Conservation (phyloP, 2,329 filamentous ascomycete genomes). For the Diplodia intermedia region DNA sequence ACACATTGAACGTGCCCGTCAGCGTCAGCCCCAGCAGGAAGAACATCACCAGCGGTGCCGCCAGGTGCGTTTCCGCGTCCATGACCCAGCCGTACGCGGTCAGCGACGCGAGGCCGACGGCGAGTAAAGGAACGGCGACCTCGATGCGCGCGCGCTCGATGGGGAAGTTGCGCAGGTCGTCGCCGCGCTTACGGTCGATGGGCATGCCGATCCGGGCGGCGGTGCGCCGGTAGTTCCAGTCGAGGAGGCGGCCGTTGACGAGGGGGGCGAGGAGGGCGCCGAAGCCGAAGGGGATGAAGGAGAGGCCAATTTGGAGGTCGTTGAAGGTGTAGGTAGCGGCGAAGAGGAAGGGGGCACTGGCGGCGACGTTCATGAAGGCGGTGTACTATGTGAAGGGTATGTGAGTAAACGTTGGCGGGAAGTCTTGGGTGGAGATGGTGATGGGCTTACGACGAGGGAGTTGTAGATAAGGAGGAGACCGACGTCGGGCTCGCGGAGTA, state of each 20-base stretch:
- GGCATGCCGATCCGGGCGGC: constrained; percentile 66
- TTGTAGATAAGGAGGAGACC: constrained; percentile 48
- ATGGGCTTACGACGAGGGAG: constrained; percentile 41
- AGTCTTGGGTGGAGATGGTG: background rate
- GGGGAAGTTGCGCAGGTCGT: constrained; percentile 57
- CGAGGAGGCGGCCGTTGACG: constrained; percentile 63
- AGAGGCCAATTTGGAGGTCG: constrained; percentile 55
- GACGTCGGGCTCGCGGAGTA: constrained; percentile 51
- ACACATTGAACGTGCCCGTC: constrained; percentile 63
- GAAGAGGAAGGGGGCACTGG: constrained; percentile 56
- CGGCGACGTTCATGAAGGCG: constrained; percentile 50
- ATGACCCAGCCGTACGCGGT: constrained; percentile 51
- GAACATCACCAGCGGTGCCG: constrained; percentile 55
- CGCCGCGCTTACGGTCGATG: constrained; percentile 63
- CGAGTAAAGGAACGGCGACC: constrained; percentile 45
- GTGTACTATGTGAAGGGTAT: constrained; percentile 44
- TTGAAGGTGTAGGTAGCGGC: constrained; percentile 55
- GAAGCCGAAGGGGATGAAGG: constrained; percentile 49
- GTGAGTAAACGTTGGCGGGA: background rate
- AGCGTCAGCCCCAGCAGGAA: constrained; percentile 59
- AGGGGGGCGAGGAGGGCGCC: constrained; percentile 49
- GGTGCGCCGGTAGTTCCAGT: constrained; percentile 74
- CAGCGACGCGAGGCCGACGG: constrained; percentile 43
- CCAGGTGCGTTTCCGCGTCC: constrained; percentile 43
- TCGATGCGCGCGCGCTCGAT: constrained; percentile 53